Conservation (phyloP, 1,284 basidiomycete genomes). For the Melampsora abietis-canadensis region DNA sequence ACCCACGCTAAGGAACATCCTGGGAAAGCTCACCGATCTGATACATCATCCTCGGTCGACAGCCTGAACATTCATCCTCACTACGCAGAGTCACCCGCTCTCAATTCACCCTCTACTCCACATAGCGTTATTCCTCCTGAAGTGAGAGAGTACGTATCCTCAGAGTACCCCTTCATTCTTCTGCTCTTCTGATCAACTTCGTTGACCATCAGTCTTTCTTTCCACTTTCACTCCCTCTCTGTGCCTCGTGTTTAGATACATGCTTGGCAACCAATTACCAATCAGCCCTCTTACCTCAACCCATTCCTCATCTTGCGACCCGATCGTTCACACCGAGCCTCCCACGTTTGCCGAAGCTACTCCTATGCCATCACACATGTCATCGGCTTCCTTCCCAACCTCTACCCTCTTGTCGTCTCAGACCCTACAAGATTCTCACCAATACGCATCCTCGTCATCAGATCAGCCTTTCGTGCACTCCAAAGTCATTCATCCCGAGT, state of each 20-base stretch:
- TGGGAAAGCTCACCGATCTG: neutral
- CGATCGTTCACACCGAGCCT: slow-evolving; percentile 1
- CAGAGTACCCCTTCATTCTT: neutral
- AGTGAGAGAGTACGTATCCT: slow-evolving; percentile 19
- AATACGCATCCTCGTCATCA: neutral
- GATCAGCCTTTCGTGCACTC: neutral
- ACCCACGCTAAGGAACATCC: neutral
- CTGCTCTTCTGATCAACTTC: neutral
- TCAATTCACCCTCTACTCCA: slow-evolving; percentile 2
- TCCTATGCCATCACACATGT: neutral
- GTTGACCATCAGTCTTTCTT: neutral
- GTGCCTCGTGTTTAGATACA: neutral
- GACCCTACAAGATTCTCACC: neutral
- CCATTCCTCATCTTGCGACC: slow-evolving; percentile 27
- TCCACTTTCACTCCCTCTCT: neutral
- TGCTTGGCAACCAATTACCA: slow-evolving; percentile 11
- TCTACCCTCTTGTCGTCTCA: neutral
- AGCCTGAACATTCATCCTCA: slow-evolving; percentile 22
- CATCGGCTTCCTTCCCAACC: neutral
- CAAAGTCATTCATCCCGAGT: neutral
- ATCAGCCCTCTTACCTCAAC: slow-evolving; percentile 16
- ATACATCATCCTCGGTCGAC: neutral
- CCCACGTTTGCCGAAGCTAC: neutral
- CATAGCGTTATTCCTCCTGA: slow-evolving; percentile 35
- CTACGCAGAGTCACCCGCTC: slow-evolving; percentile 2